Conservation (phyloP, 2,329 filamentous ascomycete genomes). For the Phaeoacremonium minimum region DNA sequence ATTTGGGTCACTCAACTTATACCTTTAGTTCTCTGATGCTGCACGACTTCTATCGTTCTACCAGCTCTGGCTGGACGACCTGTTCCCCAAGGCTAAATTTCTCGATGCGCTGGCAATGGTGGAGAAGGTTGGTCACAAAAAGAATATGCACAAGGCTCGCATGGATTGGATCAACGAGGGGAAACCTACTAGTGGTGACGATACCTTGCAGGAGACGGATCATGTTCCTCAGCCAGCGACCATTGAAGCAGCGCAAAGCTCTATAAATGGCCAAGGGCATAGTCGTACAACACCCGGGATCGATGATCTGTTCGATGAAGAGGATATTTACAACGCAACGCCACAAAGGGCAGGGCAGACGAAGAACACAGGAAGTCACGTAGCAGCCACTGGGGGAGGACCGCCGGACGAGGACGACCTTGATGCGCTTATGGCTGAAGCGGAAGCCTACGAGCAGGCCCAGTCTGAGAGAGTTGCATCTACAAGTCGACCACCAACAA, state of each 20-base stretch:
- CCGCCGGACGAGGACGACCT: constrained; percentile 41
- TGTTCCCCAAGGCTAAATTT: constrained; percentile 93
- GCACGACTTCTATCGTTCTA: constrained; percentile 82
- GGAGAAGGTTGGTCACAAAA: constrained; percentile 88
- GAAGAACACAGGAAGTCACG: constrained; percentile 12
- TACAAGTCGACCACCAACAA: constrained; percentile 9
- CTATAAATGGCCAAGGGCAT: too few species aligned
- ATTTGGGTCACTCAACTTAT: neutral
- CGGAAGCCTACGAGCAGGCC: constrained; percentile 22
- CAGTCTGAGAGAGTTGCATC: constrained; percentile 7
- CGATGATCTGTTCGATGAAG: constrained; percentile 36
- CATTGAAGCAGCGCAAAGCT: too few species aligned
- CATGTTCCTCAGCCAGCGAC: too few species aligned
- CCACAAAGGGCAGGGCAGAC: constrained; percentile 22
- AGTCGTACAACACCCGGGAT: too few species aligned
- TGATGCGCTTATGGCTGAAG: constrained; percentile 49
- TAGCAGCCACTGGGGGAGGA: too few species aligned
- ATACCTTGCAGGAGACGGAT: too few species aligned
- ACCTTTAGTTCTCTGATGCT: constrained; percentile 72
- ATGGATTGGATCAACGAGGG: constrained; percentile 81
- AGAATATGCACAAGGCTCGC: constrained; percentile 68
- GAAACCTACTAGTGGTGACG: constrained; percentile 54
- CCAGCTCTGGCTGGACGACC: constrained; percentile 92
- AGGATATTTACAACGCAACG: constrained; percentile 53
- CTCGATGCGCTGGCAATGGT: constrained; percentile 85